phyloP scores from a whole-genome alignment of 495 filamentous ascomycete genomes.

The Rostrohypoxylon terebratum region DNA sequence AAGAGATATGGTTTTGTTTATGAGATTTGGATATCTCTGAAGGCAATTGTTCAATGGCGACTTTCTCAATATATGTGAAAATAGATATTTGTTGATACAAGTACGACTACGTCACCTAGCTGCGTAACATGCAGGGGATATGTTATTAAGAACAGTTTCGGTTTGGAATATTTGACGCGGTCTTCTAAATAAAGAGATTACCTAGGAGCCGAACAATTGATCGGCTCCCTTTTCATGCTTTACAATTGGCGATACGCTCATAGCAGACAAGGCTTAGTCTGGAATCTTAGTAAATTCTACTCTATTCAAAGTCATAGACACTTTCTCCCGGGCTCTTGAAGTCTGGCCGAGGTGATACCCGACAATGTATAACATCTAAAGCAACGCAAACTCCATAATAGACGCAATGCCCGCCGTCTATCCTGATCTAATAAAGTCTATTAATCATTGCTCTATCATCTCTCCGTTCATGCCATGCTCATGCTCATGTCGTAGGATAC shows the following conservation, averaged over 20 bases:
- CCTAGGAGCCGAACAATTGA: not conserved
- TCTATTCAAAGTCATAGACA: not conserved
- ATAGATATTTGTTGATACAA: not conserved
- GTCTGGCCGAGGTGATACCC: not conserved
- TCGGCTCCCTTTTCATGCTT: not conserved
- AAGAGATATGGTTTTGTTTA: not conserved
- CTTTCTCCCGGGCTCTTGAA: not conserved
- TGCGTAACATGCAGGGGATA: constrained; percentile 5
- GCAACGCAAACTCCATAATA: constrained; percentile 34
- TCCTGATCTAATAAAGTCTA: constrained; percentile 30
- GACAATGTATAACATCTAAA: constrained; percentile 7
- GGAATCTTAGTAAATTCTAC: not conserved
- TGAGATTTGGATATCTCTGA: not conserved
- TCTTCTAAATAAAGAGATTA: not conserved
- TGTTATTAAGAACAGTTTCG: not conserved
- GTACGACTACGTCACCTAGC: not conserved
- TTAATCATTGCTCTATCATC: constrained; percentile 14
- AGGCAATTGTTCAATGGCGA: not conserved
- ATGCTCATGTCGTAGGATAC: constrained; percentile 51
- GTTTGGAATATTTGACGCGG: not conserved
- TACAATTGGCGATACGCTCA: not conserved
- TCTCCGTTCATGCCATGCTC: not conserved
- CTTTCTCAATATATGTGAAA: not conserved
- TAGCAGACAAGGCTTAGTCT: not conserved
- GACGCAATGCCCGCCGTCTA: constrained; percentile 11